Evolutionary conservation across 371 early-diverging fungal genomes (phyloP).

Genomic region (Mortierella sp.): DNA sequence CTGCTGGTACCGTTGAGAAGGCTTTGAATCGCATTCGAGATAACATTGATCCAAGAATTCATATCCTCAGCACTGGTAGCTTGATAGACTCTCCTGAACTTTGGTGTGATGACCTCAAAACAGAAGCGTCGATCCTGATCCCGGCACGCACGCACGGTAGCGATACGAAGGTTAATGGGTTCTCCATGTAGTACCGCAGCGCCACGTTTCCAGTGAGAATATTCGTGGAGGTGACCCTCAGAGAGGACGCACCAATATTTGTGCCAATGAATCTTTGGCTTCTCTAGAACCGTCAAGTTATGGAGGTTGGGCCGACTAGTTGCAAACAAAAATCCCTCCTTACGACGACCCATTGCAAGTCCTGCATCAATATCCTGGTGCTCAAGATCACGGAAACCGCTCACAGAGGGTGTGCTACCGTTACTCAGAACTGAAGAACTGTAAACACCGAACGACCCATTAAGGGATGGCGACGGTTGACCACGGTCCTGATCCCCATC

Average conservation of each 20-base stretch:
- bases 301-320: slow-evolving; percentile 57
- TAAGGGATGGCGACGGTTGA: no score
- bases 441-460: slow-evolving; percentile 6
- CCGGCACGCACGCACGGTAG: slow-evolving; percentile 76
- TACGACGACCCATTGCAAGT: slow-evolving; percentile 56
- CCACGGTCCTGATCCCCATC: not conserved
- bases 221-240: slow-evolving; percentile 72
- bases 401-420: slow-evolving; percentile 24
- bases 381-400: slow-evolving; percentile 69
- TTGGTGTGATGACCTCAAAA: slow-evolving; percentile 74
- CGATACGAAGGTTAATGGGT: slow-evolving; percentile 70
- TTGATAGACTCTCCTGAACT: slow-evolving; percentile 70
- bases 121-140: slow-evolving; percentile 74
- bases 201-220: slow-evolving; percentile 71
- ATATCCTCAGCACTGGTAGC: slow-evolving; percentile 73
- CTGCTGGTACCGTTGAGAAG: slow-evolving; percentile 64
- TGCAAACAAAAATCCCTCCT: slow-evolving; percentile 70
- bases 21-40: slow-evolving; percentile 73
- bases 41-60: slow-evolving; percentile 68
- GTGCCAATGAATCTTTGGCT: slow-evolving; percentile 7
- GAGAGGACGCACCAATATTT: slow-evolving; percentile 78
- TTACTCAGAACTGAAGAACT: not conserved
- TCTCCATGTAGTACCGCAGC: slow-evolving; percentile 61
- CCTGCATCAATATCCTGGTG: slow-evolving; percentile 55
- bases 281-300: slow-evolving; percentile 9